These are phyloP conservation scores for Termitomyces sp. DNA, from an alignment of 768 basidiomycete genomes.

Conservation along the genomic window DNA sequence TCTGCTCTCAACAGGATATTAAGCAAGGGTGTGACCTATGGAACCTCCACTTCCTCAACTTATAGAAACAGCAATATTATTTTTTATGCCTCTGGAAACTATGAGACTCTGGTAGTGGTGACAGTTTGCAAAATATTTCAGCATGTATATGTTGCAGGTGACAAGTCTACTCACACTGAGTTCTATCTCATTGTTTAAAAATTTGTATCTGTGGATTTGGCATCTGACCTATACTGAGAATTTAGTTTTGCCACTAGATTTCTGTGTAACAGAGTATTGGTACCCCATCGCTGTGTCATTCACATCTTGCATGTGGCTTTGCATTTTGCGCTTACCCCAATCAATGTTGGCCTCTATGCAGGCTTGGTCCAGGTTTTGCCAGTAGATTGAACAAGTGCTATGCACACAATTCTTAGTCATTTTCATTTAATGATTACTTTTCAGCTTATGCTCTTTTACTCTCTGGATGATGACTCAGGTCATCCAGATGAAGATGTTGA, in stretches of 20 bases:
- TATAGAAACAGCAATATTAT: conserved; percentile 8
- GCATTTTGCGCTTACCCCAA: too few relatives aligned
- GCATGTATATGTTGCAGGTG: neutral
- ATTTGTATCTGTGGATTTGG: neutral
- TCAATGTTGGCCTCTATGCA: too few relatives aligned
- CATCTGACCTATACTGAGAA: conserved; percentile 11
- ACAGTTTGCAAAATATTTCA: conserved; percentile 5
- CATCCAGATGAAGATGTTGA: too few relatives aligned
- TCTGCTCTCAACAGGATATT: neutral
- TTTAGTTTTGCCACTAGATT: conserved; percentile 13
- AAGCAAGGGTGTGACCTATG: conserved; percentile 8
- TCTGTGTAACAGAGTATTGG: neutral
- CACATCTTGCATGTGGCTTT: too few relatives aligned
- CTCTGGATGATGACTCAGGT: too few relatives aligned
- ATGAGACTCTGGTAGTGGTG: neutral
- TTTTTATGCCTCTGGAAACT: neutral
- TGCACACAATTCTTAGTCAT: too few relatives aligned
- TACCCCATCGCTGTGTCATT: neutral
- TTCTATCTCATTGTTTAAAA: conserved; percentile 6
- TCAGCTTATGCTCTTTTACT: too few relatives aligned
- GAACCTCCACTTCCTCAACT: conserved; percentile 2
- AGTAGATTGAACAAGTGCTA: too few relatives aligned
- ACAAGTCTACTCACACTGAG: neutral
- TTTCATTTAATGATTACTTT: too few relatives aligned
- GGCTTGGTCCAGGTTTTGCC: too few relatives aligned